Percentiles rank a stretch among this genome's conserved stretches.
phyloP scores from a whole-genome alignment of 1,139 yeast species.

The Saccharomyces uvarum region DNA sequence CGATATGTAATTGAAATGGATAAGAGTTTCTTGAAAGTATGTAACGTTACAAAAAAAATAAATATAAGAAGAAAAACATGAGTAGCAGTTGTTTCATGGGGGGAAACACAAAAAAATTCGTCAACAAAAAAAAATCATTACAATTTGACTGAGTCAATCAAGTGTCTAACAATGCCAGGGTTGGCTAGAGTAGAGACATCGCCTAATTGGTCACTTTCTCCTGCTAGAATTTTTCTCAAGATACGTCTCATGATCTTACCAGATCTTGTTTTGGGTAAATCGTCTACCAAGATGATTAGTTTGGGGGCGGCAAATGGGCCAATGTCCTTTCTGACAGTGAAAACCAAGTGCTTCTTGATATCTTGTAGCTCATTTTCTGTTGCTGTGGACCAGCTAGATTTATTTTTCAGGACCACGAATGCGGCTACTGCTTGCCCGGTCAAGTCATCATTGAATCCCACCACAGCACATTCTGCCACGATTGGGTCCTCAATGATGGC shows the following conservation, averaged over 20 bases:
- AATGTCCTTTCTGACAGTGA: conserved; percentile 70
- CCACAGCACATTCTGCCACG: conserved; percentile 75
- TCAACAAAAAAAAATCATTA: conserved; percentile 4
- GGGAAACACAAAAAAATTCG: neutral
- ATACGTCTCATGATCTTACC: conserved; percentile 83
- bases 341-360: conserved; percentile 60
- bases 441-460: conserved; percentile 72
- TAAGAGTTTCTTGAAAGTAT: neutral
- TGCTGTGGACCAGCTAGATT: conserved; percentile 32
- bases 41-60: neutral
- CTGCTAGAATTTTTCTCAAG: conserved; percentile 67
- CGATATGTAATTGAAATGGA: neutral
- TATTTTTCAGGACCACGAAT: conserved; percentile 57
- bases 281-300: conserved; percentile 61
- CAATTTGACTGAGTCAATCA: conserved; percentile 51
- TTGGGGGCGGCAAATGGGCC: conserved; percentile 85
- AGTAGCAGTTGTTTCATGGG: neutral
- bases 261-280: conserved; percentile 75
- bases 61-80: neutral
- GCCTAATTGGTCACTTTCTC: conserved; percentile 72
- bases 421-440: conserved; percentile 83
- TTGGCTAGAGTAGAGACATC: conserved; percentile 72
- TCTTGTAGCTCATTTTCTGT: conserved; percentile 42
- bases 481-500: conserved; percentile 62
- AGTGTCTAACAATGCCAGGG: conserved; percentile 59